Evolutionary conservation across 75 land plant species (phyloP), one percentile per base, ranked within the genome.

Genomic region (Pinus tabuliformis): DNA sequence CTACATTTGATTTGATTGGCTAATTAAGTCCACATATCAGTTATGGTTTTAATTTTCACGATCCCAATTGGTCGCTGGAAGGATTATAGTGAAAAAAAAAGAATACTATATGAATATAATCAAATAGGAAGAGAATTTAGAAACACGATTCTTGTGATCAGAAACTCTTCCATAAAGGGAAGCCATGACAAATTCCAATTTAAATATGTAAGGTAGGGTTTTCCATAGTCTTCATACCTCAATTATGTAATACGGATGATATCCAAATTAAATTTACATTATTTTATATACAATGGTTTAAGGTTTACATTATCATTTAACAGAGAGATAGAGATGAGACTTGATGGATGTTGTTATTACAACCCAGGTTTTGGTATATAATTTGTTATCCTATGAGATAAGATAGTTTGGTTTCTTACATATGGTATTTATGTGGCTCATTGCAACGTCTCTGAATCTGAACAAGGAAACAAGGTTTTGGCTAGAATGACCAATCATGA

Each of bases 391-490:
- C 8, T 61, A 12, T 11, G 12, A 42, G 49, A 6, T 28, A 22
- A 61, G 30, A 61, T 28, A 24, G 63, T 61, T 61, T 61, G 63
- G 6, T 61, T 61, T 30, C 30, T 30, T 30, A 0, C 30, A 30
- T 30, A 30, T 1, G 1, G 30, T 30, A 0, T 30, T 30, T 30
- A 0, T 30, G 1, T 84, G 81, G 64, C 80, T 77, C 80, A 81
- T 74, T 60, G 86, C 80, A 58, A 74, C 72, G 72, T 87, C 86
- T 11, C 86, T 86, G 70, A 87, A 87, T 73, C 81, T 60, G 73
- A 83, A 81, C 5, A 87, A 56, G 15, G 86, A 81, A 39, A 81
- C 89, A 28, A 70, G 59, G 3, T 81, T 75, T 2, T 74, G 75
- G 58, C 89, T 83, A 2, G 80, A 60, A 62, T 87, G 89, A 18